Base-by-base conservation (phyloP, 2,329 filamentous ascomycete species). In the Ophiosphaerella herpotricha region DNA sequence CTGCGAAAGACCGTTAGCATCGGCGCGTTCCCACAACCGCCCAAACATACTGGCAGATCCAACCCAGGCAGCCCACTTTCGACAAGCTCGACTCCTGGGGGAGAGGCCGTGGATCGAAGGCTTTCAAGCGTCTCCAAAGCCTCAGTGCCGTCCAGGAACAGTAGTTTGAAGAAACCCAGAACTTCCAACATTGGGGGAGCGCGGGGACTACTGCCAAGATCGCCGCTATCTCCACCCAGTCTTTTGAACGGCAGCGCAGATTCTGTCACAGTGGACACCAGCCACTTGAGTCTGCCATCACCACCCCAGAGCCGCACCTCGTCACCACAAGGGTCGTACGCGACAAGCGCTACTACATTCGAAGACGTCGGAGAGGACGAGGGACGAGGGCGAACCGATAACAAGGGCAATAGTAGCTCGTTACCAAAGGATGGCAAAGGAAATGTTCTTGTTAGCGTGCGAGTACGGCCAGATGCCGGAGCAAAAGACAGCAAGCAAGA, bases 401-500 rank as follows among this genome's bases (percentile, higher is more conserved):
- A 71, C 50, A 73, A 69, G 38, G 47, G 41, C 26, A 48, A 45
- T 32, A 56, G 43, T 14, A 66, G 38, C 58, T 67, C 46, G 71
- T 43, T 49, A 18, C 50, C 44, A 18, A 86, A 84, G 63, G 91
- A 97, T 64, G 84, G 82, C 47, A 97, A 96, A 73, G 94, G 94
- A 43, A 99, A 99, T 67, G 93, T 99, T 12, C 75, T 97, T 54
- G 93, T 99, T 61, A 97, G 94, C 70, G 92, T 99, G 33, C 85
- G 94, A 68, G 92, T 97, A 36, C 85, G 94, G 29, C 94, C 94
- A 26, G 92, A 97, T 75, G 81, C 84, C 4, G 84, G 80, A 21
- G 79, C 80, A n/a, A 83, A 81, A 46, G 82, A 82, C 46, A 83
- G 84, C 38, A 82, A 84, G 50, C 77, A 83, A 7, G 89, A 94